A percentile compares a stretch with the other conserved stretches of the same genome.
Conservation (phyloP, 2,329 filamentous ascomycete genomes). For the Alternaria burnsii region DNA sequence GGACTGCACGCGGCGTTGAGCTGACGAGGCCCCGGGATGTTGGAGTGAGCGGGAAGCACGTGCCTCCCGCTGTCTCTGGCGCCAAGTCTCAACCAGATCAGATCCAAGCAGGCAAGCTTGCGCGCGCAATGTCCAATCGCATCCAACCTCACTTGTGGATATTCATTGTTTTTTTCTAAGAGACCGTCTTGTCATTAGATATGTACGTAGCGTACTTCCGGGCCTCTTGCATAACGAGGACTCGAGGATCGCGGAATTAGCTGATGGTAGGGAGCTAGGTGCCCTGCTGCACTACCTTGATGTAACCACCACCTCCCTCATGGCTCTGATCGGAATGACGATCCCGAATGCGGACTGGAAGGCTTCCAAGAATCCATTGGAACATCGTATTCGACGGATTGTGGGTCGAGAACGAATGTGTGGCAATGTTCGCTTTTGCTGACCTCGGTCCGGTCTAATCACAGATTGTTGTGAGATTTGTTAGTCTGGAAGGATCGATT, state of each 20-base stretch:
- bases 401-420: conserved; percentile 19
- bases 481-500: conserved; percentile 24
- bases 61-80: conserved; percentile 12
- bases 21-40: conserved; percentile 8
- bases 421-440: background rate
- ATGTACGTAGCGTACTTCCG: background rate
- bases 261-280: conserved; percentile 23
- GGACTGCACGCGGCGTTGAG: conserved; percentile 2
- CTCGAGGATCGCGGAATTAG: conserved; percentile 10
- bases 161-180: background rate
- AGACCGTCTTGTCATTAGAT: background rate
- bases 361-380: conserved; percentile 6
- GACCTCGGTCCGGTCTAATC: background rate
- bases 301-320: conserved; percentile 34
- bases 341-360: background rate
- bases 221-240: conserved; percentile 4
- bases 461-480: background rate
- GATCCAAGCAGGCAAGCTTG: background rate
- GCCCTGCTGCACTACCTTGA: conserved; percentile 26
- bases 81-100: conserved; percentile 9
- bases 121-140: background rate
- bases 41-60: conserved; percentile 19
- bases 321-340: conserved; percentile 22
- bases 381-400: conserved; percentile 20
- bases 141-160: background rate